These are phyloP conservation scores for Coleophoma crateriformis DNA, from an alignment of 2,329 filamentous ascomycete species.

Conservation along the genomic window DNA sequence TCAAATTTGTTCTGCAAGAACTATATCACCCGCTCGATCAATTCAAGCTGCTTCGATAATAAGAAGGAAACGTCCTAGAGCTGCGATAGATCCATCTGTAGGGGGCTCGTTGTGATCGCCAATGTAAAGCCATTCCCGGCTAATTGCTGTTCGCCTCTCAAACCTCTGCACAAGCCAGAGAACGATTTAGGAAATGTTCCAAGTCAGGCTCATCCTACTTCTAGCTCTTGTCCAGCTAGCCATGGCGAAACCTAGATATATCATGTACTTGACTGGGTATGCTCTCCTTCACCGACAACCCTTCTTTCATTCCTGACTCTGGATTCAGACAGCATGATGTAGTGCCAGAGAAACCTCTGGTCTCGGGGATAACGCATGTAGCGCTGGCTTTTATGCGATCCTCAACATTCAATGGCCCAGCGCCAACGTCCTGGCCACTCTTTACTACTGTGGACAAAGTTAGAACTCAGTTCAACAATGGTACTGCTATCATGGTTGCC, in stretches of 20 bases:
- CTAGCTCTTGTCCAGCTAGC: neutral
- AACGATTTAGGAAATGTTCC: too few species aligned
- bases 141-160: neutral
- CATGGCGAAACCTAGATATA: slow-evolving; percentile 15
- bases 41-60: too few species aligned
- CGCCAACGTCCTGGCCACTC: slow-evolving; percentile 36
- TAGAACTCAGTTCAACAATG: slow-evolving; percentile 40
- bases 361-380: slow-evolving; percentile 47
- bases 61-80: too few species aligned
- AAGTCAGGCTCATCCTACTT: too few species aligned
- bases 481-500: slow-evolving; percentile 62
- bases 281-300: neutral
- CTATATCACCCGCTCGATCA: too few species aligned
- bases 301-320: neutral
- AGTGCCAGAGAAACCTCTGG: slow-evolving; percentile 24
- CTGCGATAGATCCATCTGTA: too few species aligned
- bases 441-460: slow-evolving; percentile 45
- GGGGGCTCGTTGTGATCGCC: too few species aligned
- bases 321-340: slow-evolving; percentile 25
- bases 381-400: slow-evolving; percentile 53
- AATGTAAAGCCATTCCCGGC: too few species aligned
- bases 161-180: neutral
- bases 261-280: slow-evolving; percentile 22
- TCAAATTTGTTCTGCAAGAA: too few species aligned
- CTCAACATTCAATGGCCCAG: slow-evolving; percentile 41